Evolutionary conservation across 192 early-diverging fungal species (phyloP), one percentile per base, ranked within the genome.

Genomic region (Gonapodya sp.): DNA sequence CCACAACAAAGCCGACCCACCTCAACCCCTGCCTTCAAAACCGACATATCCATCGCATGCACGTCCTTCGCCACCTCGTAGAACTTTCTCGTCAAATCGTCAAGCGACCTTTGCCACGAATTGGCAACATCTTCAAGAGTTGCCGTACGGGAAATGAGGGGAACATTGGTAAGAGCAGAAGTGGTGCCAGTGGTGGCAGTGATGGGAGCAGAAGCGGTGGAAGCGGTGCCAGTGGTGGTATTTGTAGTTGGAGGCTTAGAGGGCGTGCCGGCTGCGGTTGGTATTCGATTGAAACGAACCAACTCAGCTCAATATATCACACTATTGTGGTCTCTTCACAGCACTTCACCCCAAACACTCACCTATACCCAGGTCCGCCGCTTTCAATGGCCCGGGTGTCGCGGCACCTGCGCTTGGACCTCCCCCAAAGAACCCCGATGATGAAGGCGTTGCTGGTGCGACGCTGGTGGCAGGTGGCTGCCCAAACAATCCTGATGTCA

Each of bases 81-180:
- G 88, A 98, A 99, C 35, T 93, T 93, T 34, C 90, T 89, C 0
- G 94, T 93, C 73, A 91, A 90, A 37, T 85, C 87, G 37, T 94
- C 90, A 36, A 99, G 88, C 83, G 97, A 93, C 18, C 85, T 84
- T 24, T 92, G 94, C 97, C 97, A 99, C 86, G 92, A 91, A 46
- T 94, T 92, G 36, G 96, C 84, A 73, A 99, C 94, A 80, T 96
- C 95, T 80, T 96, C 94, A 86, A 99, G 88, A 33, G 94, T 95
- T 86, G 93, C 96, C 79, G 92, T 93, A 82, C 95, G 84, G 31
- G 89, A 85, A 72, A 88, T 86, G 1, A 88, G 84, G 2, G 79
- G 78, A 34, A 74, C 72, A 1, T 73, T 34, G 16, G 82, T 46
- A 0, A 80, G 36, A 18, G 79, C 8, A 2, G 83, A 33, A 2